Evolutionary conservation across 345 rosid species (phyloP).

Genomic region (Ceriops zippeliana): DNA sequence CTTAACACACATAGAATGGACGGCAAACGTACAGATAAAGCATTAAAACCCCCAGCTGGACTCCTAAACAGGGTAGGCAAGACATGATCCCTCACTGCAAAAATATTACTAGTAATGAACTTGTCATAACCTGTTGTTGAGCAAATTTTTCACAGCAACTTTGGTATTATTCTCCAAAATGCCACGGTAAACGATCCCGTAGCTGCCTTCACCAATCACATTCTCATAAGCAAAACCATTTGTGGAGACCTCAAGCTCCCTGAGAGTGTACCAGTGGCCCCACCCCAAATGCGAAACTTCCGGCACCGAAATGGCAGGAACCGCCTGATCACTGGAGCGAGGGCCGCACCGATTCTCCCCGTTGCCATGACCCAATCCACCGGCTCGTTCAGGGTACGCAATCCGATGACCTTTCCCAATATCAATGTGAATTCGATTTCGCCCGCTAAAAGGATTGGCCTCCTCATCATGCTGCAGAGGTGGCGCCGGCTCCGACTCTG

Average conservation of each 20-base stretch:
- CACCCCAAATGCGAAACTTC: conserved; percentile 54
- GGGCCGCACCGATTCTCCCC: conserved; percentile 7
- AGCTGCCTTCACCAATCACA: conserved; percentile 92
- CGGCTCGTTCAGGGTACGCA: conserved; percentile 41
- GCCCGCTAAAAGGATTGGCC: conserved; percentile 24
- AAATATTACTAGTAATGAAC: not conserved
- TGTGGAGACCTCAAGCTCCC: conserved; percentile 78
- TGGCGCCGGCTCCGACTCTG: conserved; percentile 26
- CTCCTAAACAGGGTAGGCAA: no score
- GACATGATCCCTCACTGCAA: not conserved
- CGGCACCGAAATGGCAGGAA: conserved; percentile 34
- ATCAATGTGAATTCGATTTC: conserved; percentile 47
- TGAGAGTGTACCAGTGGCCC: conserved; percentile 62
- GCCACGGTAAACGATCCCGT: conserved; percentile 88
- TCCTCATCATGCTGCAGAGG: conserved; percentile 45
- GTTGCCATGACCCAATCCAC: conserved; percentile 16
- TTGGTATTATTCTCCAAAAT: conserved; percentile 57
- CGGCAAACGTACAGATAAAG: no score
- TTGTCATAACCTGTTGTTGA: conserved; percentile 63
- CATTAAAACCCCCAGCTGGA: no score
- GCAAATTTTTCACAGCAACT: conserved; percentile 86
- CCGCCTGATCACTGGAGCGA: conserved; percentile 23
- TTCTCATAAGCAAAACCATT: conserved; percentile 70
- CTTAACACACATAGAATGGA: no score
- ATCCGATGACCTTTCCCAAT: conserved; percentile 54